Evolutionary conservation across 768 basidiomycete genomes (phyloP), one percentile per base, ranked within the genome.

Genomic region (Fomitopsis pulvina): DNA sequence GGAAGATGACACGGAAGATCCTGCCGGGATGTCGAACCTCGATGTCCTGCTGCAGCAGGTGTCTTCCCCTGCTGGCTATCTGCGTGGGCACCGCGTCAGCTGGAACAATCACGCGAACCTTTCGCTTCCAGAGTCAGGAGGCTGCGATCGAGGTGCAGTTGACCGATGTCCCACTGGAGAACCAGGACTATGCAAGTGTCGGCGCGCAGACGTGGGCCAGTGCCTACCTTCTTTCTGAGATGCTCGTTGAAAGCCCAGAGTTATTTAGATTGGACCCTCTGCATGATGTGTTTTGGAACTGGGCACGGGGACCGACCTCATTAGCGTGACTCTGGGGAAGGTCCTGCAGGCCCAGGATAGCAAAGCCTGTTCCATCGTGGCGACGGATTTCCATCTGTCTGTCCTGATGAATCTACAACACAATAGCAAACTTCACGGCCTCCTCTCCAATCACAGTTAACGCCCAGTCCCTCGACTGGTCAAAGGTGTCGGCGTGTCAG

Each of bases 171-270:
- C 79, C 87, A 1, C 66, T 91, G 38, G 76, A 82, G 44, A 82
- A 87, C 48, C 67, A 73, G n/a, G 84, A 88, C 56, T 83, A 80
- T 54, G 67, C 71, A 11, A 85, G 81, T 48, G 80, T 91, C 16
- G 91, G 91, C 1, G 82, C 88, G 24, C 91, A 92, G 67, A 93
- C 90, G 0, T 94, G 91, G 92, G 90, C 89, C 3, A 80, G 85
- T 9, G 85, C 88, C 2, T 90, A 85, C 56, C 78, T 93, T 6
- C 72, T 94, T 48, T 79, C 89, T 0, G 85, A 89, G 60, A 75
- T 81, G 66, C 78, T 92, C 34, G 77, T 76, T 2, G 73, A 81
- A 25, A 61, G 71, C 26, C 85, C 89, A 0, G 60, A 55, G 2
- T 54, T 54, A 24, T 89, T 85, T 59, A 76, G 76, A 8, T 60